phyloP scores from a whole-genome alignment of 805 yeast species.

The Scheffersomyces stipitis region DNA sequence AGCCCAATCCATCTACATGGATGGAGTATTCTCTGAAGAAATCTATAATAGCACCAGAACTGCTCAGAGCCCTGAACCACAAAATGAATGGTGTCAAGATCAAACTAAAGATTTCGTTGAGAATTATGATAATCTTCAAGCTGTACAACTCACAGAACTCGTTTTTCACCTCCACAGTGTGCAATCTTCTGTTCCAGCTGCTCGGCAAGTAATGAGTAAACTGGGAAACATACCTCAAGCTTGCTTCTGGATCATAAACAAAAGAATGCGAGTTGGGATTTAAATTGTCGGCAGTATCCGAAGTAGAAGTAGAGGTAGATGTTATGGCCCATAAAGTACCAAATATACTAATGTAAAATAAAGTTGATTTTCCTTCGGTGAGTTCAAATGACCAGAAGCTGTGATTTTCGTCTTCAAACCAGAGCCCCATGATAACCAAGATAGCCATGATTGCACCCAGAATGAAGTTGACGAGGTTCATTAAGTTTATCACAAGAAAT shows the following conservation, averaged over 20 bases:
- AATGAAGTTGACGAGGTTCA: conserved; percentile 53
- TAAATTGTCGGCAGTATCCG: conserved; percentile 22
- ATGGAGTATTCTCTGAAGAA: conserved; percentile 88
- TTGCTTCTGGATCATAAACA: conserved; percentile 92
- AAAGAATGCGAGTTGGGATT: conserved; percentile 27
- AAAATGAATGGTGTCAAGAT: conserved; percentile 85
- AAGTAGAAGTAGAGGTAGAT: conserved; percentile 48
- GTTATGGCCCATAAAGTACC: conserved; percentile 89
- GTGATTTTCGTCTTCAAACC: conserved; percentile 78
- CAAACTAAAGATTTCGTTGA: conserved; percentile 79
- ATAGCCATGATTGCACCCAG: conserved; percentile 90
- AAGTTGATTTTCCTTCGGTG: conserved; percentile 72
- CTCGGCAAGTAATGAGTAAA: conserved; percentile 89
- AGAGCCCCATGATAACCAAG: conserved; percentile 58
- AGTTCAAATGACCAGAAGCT: conserved; percentile 87
- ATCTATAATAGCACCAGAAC: conserved; percentile 77
- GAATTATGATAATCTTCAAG: conserved; percentile 64
- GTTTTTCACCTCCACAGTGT: conserved; percentile 77
- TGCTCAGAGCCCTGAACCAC: conserved; percentile 76
- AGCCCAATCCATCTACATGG: conserved; percentile 92
- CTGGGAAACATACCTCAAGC: conserved; percentile 74
- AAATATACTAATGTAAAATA: conserved; percentile 84
- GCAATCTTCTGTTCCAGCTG: conserved; percentile 82
- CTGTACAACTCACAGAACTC: conserved; percentile 82
- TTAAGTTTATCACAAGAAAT: conserved; percentile 33